phyloP scores from a whole-genome alignment of 2,329 filamentous ascomycete species.

The Botrytis aclada region DNA sequence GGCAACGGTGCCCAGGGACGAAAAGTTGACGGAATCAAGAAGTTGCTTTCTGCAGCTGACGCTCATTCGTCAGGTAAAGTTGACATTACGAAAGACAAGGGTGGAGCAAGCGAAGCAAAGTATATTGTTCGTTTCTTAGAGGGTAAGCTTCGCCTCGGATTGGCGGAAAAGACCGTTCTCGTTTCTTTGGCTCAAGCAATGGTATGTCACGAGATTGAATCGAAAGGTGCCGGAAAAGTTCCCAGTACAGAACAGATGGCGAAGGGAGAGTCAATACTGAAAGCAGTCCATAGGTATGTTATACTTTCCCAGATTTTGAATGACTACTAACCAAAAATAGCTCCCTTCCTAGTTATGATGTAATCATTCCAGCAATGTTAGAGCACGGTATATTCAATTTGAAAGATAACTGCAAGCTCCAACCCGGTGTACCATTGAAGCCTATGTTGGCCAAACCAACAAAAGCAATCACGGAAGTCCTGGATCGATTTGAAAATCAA shows the following conservation, averaged over 20 bases:
- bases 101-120: conserved; percentile 91
- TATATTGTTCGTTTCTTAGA: conserved; percentile 90
- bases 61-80: conserved; percentile 70
- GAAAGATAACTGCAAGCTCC: conserved; percentile 81
- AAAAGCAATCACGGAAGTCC: conserved; percentile 94
- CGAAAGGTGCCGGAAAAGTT: conserved; percentile 58
- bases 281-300: conserved; percentile 79
- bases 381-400: conserved; percentile 82
- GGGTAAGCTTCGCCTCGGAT: conserved; percentile 85
- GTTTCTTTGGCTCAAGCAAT: conserved; percentile 87
- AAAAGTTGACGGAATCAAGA: conserved; percentile 95
- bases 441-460: conserved; percentile 99
- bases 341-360: conserved; percentile 91
- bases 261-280: conserved; percentile 80
- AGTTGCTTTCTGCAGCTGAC: conserved; percentile 88
- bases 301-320: background rate
- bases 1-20: conserved; percentile 85
- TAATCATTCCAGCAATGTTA: conserved; percentile 87
- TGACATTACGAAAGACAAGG: conserved; percentile 89
- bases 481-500: conserved; percentile 93
- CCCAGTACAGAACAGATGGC: conserved; percentile 75
- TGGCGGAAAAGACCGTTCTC: conserved; percentile 89
- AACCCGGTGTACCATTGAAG: conserved; percentile 90
- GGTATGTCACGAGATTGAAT: conserved; percentile 75
- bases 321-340: conserved; percentile 49